Conservation (phyloP, 805 yeast species). For the Clavispora vitiphila region DNA sequence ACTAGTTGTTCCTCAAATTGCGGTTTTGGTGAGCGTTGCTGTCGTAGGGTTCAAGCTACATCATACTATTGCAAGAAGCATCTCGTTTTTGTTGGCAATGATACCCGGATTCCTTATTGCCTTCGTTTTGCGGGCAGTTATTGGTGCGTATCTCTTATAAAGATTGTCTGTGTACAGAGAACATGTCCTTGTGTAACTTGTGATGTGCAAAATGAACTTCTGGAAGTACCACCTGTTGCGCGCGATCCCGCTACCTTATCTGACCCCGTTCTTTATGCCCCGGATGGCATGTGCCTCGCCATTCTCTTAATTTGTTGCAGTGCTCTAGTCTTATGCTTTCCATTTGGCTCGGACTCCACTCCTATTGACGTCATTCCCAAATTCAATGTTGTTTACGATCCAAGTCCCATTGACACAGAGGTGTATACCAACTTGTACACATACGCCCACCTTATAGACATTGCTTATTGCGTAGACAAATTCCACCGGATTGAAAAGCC, state of each 20-base stretch:
- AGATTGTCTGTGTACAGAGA: too few relatives aligned
- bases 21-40: not conserved
- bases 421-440: conserved; percentile 28
- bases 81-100: not conserved
- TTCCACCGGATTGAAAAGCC: conserved; percentile 28
- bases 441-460: conserved; percentile 39
- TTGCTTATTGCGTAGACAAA: conserved; percentile 37
- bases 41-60: not conserved
- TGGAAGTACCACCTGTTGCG: too few relatives aligned
- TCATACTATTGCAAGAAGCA: not conserved
- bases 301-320: not conserved
- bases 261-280: not conserved
- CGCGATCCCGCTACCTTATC: not conserved
- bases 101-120: not conserved
- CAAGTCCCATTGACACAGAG: conserved; percentile 18
- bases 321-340: not conserved
- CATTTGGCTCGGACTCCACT: not conserved
- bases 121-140: not conserved
- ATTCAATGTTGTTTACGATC: not conserved
- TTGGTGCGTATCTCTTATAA: not conserved
- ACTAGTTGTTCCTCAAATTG: not conserved
- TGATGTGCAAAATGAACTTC: too few relatives aligned
- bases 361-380: not conserved
- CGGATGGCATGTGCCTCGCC: not conserved
- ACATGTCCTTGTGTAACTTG: too few relatives aligned